Evolutionary conservation across 345 rosid species (phyloP).

Genomic region (Linum lewisii): DNA sequence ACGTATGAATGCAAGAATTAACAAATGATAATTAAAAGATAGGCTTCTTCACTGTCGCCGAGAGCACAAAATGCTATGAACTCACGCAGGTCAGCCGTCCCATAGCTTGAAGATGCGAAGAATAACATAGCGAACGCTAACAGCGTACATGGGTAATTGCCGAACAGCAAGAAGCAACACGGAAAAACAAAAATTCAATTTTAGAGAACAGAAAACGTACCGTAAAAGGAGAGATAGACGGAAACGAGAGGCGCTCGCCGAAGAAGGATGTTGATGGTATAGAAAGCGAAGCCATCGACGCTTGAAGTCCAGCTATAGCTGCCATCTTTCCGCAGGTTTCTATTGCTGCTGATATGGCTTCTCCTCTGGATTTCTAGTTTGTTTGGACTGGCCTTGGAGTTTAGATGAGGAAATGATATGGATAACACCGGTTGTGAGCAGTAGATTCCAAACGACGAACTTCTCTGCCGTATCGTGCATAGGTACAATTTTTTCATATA

Average conservation of each 20-base stretch:
- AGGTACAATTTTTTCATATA: too few relatives aligned
- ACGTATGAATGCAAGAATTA: background rate
- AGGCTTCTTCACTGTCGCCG: background rate
- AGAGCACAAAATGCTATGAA: background rate
- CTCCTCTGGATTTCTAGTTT: slow-evolving; percentile 14
- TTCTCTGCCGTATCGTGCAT: background rate
- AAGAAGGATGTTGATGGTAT: slow-evolving; percentile 47
- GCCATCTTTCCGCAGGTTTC: slow-evolving; percentile 26
- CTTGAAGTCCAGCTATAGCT: slow-evolving; percentile 71
- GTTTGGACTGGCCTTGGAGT: slow-evolving; percentile 7
- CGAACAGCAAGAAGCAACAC: background rate
- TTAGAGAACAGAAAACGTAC: slow-evolving; percentile 23
- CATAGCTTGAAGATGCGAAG: background rate
- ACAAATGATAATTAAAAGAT: background rate
- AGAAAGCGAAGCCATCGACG: slow-evolving; percentile 59
- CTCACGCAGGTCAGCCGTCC: background rate
- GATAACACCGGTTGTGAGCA: slow-evolving; percentile 14
- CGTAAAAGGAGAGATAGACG: slow-evolving; percentile 29
- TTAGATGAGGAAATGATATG: slow-evolving; percentile 12
- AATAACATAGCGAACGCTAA: background rate
- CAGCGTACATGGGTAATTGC: background rate
- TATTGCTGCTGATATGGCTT: background rate
- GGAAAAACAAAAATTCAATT: background rate
- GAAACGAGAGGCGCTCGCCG: slow-evolving; percentile 53
- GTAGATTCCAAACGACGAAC: slow-evolving; percentile 11